These are phyloP conservation scores for Begonia fuchsioides DNA, from an alignment of 306 rosid genomes.

Conservation along the genomic window DNA sequence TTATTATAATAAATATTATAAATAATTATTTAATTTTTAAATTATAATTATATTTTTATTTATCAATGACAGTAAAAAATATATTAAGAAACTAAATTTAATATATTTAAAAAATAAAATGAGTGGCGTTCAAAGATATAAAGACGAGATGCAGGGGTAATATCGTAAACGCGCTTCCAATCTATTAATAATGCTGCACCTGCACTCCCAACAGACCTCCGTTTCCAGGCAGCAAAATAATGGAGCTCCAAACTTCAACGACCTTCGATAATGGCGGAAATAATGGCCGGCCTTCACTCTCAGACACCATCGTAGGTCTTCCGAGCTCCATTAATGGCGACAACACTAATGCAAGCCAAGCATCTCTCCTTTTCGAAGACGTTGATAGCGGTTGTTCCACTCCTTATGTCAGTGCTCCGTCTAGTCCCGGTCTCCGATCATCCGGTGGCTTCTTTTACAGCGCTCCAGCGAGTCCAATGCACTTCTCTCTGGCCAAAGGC, in stretches of 20 bases:
- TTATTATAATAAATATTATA: too few species aligned
- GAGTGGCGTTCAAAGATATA: too few species aligned
- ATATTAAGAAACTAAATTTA: too few species aligned
- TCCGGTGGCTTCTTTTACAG: slow-evolving; percentile 68
- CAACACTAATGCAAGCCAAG: background rate
- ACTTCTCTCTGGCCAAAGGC: slow-evolving; percentile 38
- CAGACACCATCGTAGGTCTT: too few species aligned
- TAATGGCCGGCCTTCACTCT: too few species aligned
- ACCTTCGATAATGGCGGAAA: slow-evolving; percentile 7
- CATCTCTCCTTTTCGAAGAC: slow-evolving; percentile 30
- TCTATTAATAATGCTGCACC: too few species aligned
- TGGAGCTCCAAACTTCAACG: slow-evolving; percentile 34
- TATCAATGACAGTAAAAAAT: too few species aligned
- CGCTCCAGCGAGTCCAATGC: slow-evolving; percentile 94
- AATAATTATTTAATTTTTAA: too few species aligned
- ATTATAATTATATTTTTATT: too few species aligned
- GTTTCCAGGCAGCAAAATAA: slow-evolving; percentile 10
- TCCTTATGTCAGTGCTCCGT: slow-evolving; percentile 89
- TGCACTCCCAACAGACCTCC: background rate
- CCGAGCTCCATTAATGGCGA: slow-evolving; percentile 6
- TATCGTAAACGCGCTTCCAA: too few species aligned
- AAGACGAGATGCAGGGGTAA: too few species aligned
- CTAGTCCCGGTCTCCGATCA: slow-evolving; percentile 71
- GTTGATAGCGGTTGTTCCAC: slow-evolving; percentile 76
- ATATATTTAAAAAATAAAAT: too few species aligned